Evolutionary conservation across 306 rosid species (phyloP).

Genomic region (Pyrus betulifolia): DNA sequence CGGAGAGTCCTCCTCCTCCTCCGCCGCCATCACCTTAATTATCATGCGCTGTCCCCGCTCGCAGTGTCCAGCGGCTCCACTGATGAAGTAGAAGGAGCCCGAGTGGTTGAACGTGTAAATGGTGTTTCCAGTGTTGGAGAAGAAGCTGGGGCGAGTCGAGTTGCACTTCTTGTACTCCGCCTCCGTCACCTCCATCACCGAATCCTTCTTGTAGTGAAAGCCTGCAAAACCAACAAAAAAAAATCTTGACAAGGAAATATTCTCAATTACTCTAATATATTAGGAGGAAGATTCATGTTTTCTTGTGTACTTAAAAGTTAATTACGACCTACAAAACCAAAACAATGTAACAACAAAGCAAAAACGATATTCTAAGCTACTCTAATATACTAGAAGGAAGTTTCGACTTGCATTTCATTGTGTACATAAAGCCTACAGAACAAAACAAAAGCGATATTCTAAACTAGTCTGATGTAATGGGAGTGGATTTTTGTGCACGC

Average conservation of each 20-base stretch:
- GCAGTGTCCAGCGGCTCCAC: conserved; percentile 76
- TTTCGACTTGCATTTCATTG: no score
- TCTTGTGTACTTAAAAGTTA: no score
- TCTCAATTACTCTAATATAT: neutral
- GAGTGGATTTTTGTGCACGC: no score
- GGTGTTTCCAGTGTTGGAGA: conserved; percentile 57
- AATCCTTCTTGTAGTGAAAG: conserved; percentile 67
- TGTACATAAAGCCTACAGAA: no score
- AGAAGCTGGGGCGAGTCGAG: conserved; percentile 64
- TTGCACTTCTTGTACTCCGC: conserved; percentile 55
- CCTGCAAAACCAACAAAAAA: conserved; percentile 21
- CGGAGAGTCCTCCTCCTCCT: conserved; percentile 28
- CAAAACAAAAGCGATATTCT: no score
- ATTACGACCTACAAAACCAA: no score
- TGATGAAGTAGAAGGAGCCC: conserved; percentile 74
- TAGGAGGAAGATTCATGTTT: no score
- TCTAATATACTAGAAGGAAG: no score
- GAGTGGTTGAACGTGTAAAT: conserved; percentile 38
- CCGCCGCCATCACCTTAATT: conserved; percentile 46
- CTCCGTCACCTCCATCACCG: conserved; percentile 70
- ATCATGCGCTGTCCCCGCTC: conserved; percentile 67
- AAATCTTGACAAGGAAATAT: neutral
- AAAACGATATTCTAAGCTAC: no score
- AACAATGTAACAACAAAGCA: no score
- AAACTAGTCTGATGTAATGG: no score